These are phyloP conservation scores for Phoma sp. DNA, from an alignment of 2,329 filamentous ascomycete genomes.

Conservation along the genomic window DNA sequence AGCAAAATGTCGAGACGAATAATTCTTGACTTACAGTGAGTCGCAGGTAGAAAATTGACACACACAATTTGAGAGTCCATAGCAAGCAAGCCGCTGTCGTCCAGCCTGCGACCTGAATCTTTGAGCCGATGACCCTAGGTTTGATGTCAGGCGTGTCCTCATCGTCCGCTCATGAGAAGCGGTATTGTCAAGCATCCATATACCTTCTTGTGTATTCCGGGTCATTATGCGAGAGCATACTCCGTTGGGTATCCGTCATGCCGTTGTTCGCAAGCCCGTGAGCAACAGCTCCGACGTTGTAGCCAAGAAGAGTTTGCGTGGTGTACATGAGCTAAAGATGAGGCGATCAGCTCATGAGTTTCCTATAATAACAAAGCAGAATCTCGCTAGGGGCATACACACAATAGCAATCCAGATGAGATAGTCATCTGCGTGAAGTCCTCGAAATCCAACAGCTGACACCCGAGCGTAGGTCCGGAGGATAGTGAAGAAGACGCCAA, in stretches of 20 bases:
- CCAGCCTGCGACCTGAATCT: constrained; percentile 62
- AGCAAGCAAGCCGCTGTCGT: constrained; percentile 60
- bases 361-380: background rate
- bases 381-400: background rate
- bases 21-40: constrained; percentile 41
- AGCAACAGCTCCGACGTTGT: constrained; percentile 58
- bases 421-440: constrained; percentile 25
- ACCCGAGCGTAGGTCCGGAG: constrained; percentile 24
- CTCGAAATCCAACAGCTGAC: constrained; percentile 19
- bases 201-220: constrained; percentile 19
- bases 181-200: background rate
- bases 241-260: constrained; percentile 61
- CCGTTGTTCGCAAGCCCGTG: constrained; percentile 56
- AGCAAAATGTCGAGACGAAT: background rate
- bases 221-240: constrained; percentile 13
- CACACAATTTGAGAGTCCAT: constrained; percentile 62
- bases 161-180: background rate
- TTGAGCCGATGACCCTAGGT: constrained; percentile 57
- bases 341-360: background rate
- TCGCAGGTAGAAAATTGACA: constrained; percentile 63
- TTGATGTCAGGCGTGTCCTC: constrained; percentile 40
- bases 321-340: constrained; percentile 56
- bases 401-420: constrained; percentile 28
- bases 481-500: constrained; percentile 21
- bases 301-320: constrained; percentile 58